Evolutionary conservation across 148 eudicot species (phyloP).

Genomic region (Tetragonia tetragonoides): DNA sequence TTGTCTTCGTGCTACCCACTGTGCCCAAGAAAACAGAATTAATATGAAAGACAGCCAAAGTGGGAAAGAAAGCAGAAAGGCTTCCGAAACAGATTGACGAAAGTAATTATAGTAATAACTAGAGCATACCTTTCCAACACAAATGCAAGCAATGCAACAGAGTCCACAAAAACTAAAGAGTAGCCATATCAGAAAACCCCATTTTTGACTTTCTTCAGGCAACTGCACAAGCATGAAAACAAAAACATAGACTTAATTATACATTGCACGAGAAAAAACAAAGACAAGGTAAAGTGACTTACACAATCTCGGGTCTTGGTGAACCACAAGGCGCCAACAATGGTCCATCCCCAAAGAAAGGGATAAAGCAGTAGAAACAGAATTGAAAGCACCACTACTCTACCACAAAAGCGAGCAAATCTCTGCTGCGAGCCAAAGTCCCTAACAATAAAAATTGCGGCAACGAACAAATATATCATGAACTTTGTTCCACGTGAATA

Average conservation of each 20-base stretch:
- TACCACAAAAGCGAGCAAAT: slow-evolving; percentile 83
- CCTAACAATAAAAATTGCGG: slow-evolving; percentile 36
- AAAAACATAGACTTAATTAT: slow-evolving; percentile 11
- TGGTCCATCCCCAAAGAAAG: slow-evolving; percentile 88
- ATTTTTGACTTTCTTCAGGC: slow-evolving; percentile 94
- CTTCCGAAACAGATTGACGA: background rate
- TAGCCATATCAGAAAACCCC: slow-evolving; percentile 97
- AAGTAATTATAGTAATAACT: background rate
- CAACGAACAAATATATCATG: background rate
- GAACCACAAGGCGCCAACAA: slow-evolving; percentile 89
- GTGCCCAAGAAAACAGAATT: slow-evolving; percentile 13
- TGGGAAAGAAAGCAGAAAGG: slow-evolving; percentile 1
- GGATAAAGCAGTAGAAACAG: slow-evolving; percentile 78
- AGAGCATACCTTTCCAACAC: slow-evolving; percentile 62
- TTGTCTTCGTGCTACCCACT: slow-evolving; percentile 87
- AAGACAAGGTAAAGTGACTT: slow-evolving; percentile 28
- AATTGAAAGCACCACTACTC: slow-evolving; percentile 76
- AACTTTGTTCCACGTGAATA: background rate
- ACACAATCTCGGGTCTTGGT: slow-evolving; percentile 71
- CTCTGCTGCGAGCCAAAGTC: slow-evolving; percentile 97
- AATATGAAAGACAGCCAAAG: background rate
- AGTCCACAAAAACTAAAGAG: slow-evolving; percentile 96
- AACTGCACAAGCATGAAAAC: slow-evolving; percentile 50
- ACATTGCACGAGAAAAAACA: background rate
- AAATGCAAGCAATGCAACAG: slow-evolving; percentile 71